These are phyloP conservation scores for Kockiozyma suomiensis DNA, from an alignment of 805 yeast species.

Conservation along the genomic window DNA sequence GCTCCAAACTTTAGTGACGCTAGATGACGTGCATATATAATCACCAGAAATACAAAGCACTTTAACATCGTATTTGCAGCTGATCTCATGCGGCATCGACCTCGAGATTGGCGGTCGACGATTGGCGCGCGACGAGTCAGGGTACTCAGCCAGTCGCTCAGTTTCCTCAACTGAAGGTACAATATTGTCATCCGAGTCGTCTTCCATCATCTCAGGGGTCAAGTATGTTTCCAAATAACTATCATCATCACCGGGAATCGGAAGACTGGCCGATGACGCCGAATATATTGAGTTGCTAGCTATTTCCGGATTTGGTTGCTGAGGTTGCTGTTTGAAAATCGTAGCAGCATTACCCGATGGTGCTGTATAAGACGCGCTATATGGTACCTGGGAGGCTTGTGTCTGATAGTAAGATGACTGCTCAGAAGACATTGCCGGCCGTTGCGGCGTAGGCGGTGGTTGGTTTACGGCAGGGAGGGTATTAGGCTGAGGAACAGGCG, in stretches of 20 bases:
- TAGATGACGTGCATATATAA: slow-evolving; percentile 32
- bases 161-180: slow-evolving; percentile 18
- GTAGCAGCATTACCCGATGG: too few species aligned
- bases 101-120: slow-evolving; percentile 39
- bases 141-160: slow-evolving; percentile 29
- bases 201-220: slow-evolving; percentile 20
- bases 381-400: not conserved
- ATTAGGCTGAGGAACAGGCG: too few species aligned
- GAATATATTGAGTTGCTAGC: not conserved
- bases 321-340: not conserved
- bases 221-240: not conserved
- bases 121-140: slow-evolving; percentile 42
- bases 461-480: not conserved
- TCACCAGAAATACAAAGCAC: slow-evolving; percentile 36
- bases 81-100: slow-evolving; percentile 35
- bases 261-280: slow-evolving; percentile 6
- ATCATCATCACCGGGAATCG: slow-evolving; percentile 11
- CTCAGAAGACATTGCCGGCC: not conserved
- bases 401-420: not conserved
- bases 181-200: slow-evolving; percentile 26
- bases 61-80: slow-evolving; percentile 35
- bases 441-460: not conserved
- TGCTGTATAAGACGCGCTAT: too few species aligned
- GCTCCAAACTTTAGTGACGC: slow-evolving; percentile 36
- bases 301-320: not conserved